Conservation (phyloP, 192 early-diverging fungal species). For the Linnemannia schmuckeri region DNA sequence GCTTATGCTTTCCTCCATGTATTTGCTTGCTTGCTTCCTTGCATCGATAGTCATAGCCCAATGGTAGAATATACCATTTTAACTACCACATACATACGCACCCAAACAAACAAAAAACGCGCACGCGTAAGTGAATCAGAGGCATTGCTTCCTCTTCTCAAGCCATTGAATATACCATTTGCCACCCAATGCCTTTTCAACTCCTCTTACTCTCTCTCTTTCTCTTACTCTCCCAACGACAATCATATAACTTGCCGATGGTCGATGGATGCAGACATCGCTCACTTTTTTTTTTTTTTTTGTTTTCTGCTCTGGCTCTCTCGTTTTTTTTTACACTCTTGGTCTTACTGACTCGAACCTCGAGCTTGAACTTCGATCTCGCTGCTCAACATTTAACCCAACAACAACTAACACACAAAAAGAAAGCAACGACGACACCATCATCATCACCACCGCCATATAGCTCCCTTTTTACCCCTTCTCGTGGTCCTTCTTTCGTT, state of each 20-base stretch:
- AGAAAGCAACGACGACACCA: neutral
- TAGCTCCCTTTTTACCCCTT: neutral
- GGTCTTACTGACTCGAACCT: neutral
- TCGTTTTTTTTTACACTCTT: neutral
- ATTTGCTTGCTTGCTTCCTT: neutral
- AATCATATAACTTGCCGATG: neutral
- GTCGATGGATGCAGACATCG: slow-evolving; percentile 5
- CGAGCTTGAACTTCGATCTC: neutral
- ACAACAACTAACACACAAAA: neutral
- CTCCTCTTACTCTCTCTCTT: no score
- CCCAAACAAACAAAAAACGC: neutral
- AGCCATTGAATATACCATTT: neutral
- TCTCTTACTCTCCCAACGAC: neutral
- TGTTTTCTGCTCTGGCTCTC: neutral
- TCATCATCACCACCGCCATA: neutral
- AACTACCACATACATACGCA: neutral
- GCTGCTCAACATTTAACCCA: neutral
- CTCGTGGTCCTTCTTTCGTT: neutral
- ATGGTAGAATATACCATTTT: no score
- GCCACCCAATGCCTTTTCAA: neutral
- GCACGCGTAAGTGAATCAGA: neutral
- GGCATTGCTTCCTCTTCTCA: neutral
- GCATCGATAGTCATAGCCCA: no score
- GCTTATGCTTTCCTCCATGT: neutral
- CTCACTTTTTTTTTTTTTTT: neutral